Evolutionary conservation across 208 protist genomes (phyloP).

Genomic region (Leishmania mexicana): DNA sequence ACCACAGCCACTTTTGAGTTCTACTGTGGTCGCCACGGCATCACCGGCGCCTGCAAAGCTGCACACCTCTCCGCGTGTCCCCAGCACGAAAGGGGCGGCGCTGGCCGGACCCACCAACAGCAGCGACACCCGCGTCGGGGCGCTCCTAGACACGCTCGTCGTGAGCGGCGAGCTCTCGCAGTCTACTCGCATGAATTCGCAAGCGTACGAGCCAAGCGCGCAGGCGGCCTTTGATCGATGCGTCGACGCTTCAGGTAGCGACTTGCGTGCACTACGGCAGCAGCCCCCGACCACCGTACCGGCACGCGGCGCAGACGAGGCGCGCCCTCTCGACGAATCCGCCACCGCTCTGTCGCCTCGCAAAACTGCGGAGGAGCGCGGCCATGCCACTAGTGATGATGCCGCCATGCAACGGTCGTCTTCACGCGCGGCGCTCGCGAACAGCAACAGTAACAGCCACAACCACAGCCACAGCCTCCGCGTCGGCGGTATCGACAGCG

Average conservation of each 20-base stretch:
- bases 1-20: background rate
- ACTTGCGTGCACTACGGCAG: background rate
- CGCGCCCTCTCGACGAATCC: background rate
- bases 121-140: background rate
- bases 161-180: slow-evolving; percentile 24
- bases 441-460: background rate
- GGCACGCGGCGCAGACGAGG: background rate
- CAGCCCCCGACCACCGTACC: background rate
- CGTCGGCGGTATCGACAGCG: background rate
- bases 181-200: background rate
- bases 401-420: background rate
- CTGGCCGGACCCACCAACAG: background rate
- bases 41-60: background rate
- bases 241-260: slow-evolving; percentile 8
- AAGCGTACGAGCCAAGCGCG: background rate
- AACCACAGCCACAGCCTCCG: background rate
- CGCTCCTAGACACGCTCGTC: slow-evolving; percentile 2
- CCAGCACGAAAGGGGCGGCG: background rate
- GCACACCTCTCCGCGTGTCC: background rate
- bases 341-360: background rate
- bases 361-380: background rate
- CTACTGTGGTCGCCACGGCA: background rate
- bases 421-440: background rate
- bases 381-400: background rate
- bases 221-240: slow-evolving; percentile 17